phyloP scores from a whole-genome alignment of 768 basidiomycete species.

The Cystofilobasidium bisporidii region DNA sequence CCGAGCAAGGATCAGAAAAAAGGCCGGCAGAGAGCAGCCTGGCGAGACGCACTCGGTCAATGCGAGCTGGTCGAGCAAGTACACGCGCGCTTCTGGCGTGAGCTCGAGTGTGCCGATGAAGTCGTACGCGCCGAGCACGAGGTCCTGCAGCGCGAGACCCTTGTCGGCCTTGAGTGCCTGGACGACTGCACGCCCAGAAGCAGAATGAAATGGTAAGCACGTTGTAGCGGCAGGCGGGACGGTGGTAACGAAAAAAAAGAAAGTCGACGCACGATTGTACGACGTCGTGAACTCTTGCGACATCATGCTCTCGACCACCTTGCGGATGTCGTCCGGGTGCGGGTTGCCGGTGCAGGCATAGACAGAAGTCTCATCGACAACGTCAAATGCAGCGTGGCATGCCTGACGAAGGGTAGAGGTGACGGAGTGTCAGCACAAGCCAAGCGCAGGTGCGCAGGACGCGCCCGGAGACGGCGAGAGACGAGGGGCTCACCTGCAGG shows the following conservation, averaged over 20 bases:
- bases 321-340: conserved; percentile 87
- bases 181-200: conserved; percentile 57
- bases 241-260: no score
- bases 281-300: conserved; percentile 88
- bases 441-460: no score
- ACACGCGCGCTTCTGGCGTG: conserved; percentile 74
- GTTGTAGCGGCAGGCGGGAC: no score
- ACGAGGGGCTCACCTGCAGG: conserved; percentile 50
- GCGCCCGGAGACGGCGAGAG: no score
- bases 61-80: conserved; percentile 85
- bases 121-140: conserved; percentile 84
- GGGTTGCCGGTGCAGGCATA: conserved; percentile 97
- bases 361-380: conserved; percentile 76
- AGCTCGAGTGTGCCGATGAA: conserved; percentile 78
- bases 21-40: no score
- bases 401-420: conserved; percentile 52
- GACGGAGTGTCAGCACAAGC: no score
- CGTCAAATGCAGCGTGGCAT: conserved; percentile 91
- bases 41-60: conserved; percentile 68
- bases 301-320: conserved; percentile 89
- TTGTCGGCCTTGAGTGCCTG: conserved; percentile 76
- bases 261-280: conserved; percentile 49
- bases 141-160: conserved; percentile 87
- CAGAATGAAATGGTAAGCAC: background rate
- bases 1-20: no score